These are phyloP conservation scores for Parascedosporium putredinis DNA, from an alignment of 2,329 filamentous ascomycete species.

Conservation along the genomic window DNA sequence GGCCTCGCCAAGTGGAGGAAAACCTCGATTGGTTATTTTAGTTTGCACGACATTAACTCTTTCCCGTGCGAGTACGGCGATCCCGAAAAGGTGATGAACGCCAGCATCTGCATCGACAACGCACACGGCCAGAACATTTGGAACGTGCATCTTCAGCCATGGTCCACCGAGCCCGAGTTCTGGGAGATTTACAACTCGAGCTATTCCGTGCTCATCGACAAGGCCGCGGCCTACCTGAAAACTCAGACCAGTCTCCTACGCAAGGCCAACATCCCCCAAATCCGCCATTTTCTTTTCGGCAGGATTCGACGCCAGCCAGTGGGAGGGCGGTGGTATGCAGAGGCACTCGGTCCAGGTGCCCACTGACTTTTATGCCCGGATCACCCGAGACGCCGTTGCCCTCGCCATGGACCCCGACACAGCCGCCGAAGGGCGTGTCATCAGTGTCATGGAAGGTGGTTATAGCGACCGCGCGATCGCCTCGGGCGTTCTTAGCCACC, in stretches of 20 bases:
- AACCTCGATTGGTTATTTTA: constrained; percentile 88
- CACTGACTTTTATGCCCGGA: constrained; percentile 88
- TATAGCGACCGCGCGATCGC: constrained; percentile 87
- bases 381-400: constrained; percentile 75
- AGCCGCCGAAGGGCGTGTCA: constrained; percentile 69
- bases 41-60: constrained; percentile 95
- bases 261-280: constrained; percentile 50
- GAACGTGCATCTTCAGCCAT: constrained; percentile 89
- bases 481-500: constrained; percentile 81
- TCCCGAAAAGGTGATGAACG: constrained; percentile 83
- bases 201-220: constrained; percentile 69
- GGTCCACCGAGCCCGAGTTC: constrained; percentile 75
- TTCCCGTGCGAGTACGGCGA: constrained; percentile 96
- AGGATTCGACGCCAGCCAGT: constrained; percentile 94
- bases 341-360: constrained; percentile 92
- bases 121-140: constrained; percentile 90
- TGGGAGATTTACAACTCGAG: constrained; percentile 77
- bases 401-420: constrained; percentile 72
- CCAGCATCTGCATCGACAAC: constrained; percentile 87
- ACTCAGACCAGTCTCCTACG: constrained; percentile 58
- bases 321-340: constrained; percentile 89
- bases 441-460: constrained; percentile 91
- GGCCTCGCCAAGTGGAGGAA: constrained; percentile 64
- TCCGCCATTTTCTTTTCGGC: constrained; percentile 91
- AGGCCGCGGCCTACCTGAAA: constrained; percentile 67